A percentile compares a stretch with the other conserved stretches of the same genome.
phyloP scores from a whole-genome alignment of 2,329 filamentous ascomycete species.

The Ascochyta fabae region DNA sequence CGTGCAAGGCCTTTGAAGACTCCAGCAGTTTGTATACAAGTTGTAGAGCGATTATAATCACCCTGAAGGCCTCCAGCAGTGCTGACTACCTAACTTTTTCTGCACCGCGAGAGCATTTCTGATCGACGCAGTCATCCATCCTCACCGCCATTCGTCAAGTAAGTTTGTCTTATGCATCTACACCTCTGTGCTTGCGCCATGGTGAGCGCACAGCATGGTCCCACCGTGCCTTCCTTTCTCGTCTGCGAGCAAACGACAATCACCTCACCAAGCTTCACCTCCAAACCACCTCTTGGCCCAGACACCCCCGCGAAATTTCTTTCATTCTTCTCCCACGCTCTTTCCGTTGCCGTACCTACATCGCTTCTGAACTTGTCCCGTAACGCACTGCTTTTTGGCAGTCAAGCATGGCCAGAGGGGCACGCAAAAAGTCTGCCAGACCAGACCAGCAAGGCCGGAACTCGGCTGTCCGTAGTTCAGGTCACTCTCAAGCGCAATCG shows the following conservation, averaged over 20 bases:
- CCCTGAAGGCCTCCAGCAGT: too few relatives aligned
- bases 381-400: too few relatives aligned
- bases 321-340: background rate
- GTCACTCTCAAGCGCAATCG: background rate
- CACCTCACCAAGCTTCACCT: background rate
- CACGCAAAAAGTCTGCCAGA: slow-evolving; percentile 3
- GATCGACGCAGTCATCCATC: too few relatives aligned
- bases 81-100: too few relatives aligned
- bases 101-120: too few relatives aligned
- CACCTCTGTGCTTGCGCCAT: background rate
- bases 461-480: background rate
- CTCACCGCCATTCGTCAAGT: too few relatives aligned
- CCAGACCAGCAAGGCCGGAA: slow-evolving; percentile 6
- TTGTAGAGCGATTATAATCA: too few relatives aligned
- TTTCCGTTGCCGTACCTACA: background rate
- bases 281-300: background rate
- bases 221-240: background rate
- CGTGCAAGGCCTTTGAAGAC: too few relatives aligned
- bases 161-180: background rate
- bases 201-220: background rate
- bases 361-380: background rate
- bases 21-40: too few relatives aligned
- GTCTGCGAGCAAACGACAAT: slow-evolving; percentile 4
- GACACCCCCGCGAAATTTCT: background rate
- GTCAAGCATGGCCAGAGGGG: slow-evolving; percentile 20